Conservation (phyloP, 257 asterid genomes). For the Solanum chmielewskii region DNA sequence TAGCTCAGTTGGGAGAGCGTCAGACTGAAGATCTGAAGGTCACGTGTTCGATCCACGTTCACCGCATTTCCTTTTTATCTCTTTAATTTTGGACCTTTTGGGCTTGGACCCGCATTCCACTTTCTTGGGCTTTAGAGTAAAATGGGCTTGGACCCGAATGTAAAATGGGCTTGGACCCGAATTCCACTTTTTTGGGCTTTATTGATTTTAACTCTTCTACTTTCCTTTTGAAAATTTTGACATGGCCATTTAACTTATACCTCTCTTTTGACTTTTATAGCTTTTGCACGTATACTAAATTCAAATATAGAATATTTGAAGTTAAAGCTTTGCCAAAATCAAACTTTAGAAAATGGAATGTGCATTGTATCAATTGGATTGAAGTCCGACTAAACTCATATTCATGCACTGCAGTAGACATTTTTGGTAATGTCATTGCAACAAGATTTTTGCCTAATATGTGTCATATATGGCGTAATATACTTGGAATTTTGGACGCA, state of each 20-base stretch:
- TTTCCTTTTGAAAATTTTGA: neutral
- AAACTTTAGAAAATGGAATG: neutral
- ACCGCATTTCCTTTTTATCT: no score
- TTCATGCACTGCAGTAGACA: neutral
- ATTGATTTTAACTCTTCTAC: neutral
- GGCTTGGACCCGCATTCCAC: no score
- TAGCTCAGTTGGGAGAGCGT: slow-evolving; percentile 94
- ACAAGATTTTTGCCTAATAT: neutral
- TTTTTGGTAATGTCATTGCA: no score
- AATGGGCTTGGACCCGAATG: neutral
- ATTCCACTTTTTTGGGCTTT: neutral
- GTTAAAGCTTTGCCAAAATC: neutral
- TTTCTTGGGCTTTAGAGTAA: no score
- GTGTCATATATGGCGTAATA: no score
- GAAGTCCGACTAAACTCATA: no score
- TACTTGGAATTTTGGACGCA: no score
- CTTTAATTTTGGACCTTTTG: no score
- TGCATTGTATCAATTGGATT: neutral
- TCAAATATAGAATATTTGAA: no score
- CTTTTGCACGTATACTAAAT: neutral
- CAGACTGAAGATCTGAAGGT: slow-evolving; percentile 85
- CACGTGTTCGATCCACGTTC: slow-evolving; percentile 96
- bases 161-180: neutral
- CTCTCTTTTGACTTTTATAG: neutral
- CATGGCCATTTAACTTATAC: neutral